Percentiles rank a stretch among this genome's conserved stretches.
These are phyloP conservation scores for Pleurozium schreberi DNA, from an alignment of 225 moss, liverwort and hornwort species.

Conservation along the genomic window DNA sequence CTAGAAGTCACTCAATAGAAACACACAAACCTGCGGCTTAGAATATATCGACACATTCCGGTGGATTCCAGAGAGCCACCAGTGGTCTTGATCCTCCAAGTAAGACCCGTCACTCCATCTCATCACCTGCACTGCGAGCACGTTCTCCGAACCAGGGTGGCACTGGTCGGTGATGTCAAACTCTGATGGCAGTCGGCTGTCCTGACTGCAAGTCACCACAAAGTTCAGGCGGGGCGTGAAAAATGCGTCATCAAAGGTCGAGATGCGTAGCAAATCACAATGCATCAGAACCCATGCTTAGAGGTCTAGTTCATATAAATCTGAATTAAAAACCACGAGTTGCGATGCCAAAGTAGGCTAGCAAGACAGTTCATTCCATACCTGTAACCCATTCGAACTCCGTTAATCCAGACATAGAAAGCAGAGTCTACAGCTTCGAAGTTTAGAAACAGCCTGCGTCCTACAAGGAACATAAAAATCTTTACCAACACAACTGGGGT, in stretches of 20 bases:
- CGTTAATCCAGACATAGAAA: slow-evolving; percentile 93
- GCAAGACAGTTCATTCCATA: not conserved
- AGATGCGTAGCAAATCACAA: not conserved
- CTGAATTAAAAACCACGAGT: not conserved
- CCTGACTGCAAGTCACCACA: slow-evolving; percentile 55
- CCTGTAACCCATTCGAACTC: slow-evolving; percentile 76
- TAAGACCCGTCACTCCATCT: slow-evolving; percentile 99
- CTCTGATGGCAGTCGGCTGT: slow-evolving; percentile 86
- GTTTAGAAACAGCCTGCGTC: slow-evolving; percentile 51
- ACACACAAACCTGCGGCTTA: slow-evolving; percentile 56
- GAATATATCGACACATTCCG: slow-evolving; percentile 67
- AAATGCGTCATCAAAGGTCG: not conserved
- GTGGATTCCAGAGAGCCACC: slow-evolving; percentile 99
- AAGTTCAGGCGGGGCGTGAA: not conserved
- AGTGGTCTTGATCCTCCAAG: slow-evolving; percentile 98
- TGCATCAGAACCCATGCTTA: not conserved
- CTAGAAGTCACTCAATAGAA: not conserved
- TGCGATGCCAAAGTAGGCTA: not conserved
- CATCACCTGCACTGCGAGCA: slow-evolving; percentile 92
- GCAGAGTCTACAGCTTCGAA: slow-evolving; percentile 98
- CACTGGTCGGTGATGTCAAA: slow-evolving; percentile 77
- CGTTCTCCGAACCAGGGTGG: slow-evolving; percentile 39
- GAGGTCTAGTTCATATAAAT: not conserved
- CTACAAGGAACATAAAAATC: slow-evolving; percentile 16
- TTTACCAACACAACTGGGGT: not conserved